phyloP scores from a whole-genome alignment of 2,329 filamentous ascomycete genomes.

The Bipolaris cookei region DNA sequence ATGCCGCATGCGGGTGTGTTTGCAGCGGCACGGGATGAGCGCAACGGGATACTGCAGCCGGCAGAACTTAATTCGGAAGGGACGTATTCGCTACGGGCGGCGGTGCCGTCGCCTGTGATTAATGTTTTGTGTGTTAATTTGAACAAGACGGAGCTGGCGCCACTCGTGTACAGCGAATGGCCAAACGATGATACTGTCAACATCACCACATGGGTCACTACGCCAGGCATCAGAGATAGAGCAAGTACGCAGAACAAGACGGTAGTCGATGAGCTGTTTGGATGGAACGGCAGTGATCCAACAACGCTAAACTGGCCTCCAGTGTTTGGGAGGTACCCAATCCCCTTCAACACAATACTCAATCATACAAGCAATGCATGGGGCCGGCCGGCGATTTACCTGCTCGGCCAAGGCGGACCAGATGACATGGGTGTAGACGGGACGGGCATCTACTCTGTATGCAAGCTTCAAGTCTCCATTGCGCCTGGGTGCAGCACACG shows the following conservation, averaged over 20 bases:
- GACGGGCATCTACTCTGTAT: conserved; percentile 64
- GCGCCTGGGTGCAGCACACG: conserved; percentile 71
- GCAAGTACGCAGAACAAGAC: conserved; percentile 49
- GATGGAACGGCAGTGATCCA: conserved; percentile 64
- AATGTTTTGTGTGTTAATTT: conserved; percentile 78
- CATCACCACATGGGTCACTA: conserved; percentile 28
- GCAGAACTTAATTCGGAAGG: conserved; percentile 65
- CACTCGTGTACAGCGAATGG: conserved; percentile 70
- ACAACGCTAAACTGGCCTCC: conserved; percentile 51
- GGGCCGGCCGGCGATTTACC: conserved; percentile 65
- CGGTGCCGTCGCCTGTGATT: conserved; percentile 71
- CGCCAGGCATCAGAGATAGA: conserved; percentile 21
- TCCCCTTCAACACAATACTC: conserved; percentile 66
- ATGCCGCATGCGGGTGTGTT: conserved; percentile 78
- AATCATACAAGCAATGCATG: conserved; percentile 45
- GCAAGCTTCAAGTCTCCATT: conserved; percentile 68
- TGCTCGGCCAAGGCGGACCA: conserved; percentile 58
- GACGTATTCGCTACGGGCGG: conserved; percentile 70
- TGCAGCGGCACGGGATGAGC: conserved; percentile 64
- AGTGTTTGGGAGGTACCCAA: conserved; percentile 59
- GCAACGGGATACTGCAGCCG: conserved; percentile 74
- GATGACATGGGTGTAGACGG: conserved; percentile 26
- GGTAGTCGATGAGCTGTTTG: conserved; percentile 72
- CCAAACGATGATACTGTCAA: conserved; percentile 47
- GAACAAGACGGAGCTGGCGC: conserved; percentile 63